A percentile compares a stretch with the other conserved stretches of the same genome.
phyloP scores from a whole-genome alignment of 495 filamentous ascomycete species.

The Daldinia grandis region DNA sequence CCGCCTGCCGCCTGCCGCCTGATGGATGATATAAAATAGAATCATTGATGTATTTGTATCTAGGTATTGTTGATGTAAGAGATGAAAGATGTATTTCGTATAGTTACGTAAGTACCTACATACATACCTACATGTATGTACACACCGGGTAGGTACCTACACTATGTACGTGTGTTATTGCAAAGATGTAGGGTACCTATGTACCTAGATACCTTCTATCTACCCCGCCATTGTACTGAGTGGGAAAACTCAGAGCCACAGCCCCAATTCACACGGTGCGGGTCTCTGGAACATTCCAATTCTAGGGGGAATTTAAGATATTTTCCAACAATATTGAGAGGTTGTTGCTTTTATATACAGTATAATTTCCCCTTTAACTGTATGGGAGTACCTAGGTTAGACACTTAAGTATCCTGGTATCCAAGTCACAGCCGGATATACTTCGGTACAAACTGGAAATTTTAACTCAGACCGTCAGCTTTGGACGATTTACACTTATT shows the following conservation, averaged over 20 bases:
- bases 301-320: background rate
- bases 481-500: background rate
- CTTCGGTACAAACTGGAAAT: slow-evolving; percentile 12
- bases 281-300: background rate
- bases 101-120: too few species aligned
- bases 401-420: background rate
- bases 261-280: background rate
- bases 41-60: slow-evolving; percentile 1
- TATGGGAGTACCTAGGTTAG: background rate
- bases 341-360: background rate
- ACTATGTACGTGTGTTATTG: too few species aligned
- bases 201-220: background rate
- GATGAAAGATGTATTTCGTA: background rate
- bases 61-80: background rate
- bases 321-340: background rate
- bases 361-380: background rate
- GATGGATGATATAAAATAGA: background rate
- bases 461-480: slow-evolving; percentile 4
- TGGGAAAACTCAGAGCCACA: background rate
- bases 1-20: too few species aligned
- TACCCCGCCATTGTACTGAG: slow-evolving; percentile 2
- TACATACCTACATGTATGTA: too few species aligned
- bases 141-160: too few species aligned
- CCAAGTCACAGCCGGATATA: slow-evolving; percentile 10
- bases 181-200: too few species aligned